These are phyloP conservation scores for Athelia sp. DNA, from an alignment of 1,284 basidiomycete species.

Conservation along the genomic window DNA sequence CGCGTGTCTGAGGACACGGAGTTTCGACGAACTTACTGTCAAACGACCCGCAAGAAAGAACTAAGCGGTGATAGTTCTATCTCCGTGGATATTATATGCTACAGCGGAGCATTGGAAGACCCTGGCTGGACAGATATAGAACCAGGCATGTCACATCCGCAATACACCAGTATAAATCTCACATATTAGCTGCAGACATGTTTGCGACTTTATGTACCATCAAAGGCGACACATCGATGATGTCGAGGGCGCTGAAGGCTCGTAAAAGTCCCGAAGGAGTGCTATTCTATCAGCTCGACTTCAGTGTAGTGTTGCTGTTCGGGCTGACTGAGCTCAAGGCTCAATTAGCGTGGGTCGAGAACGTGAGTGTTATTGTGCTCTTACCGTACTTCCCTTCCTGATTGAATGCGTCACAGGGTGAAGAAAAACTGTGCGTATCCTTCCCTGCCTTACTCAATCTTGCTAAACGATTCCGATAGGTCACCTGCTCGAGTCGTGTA, in stretches of 20 bases:
- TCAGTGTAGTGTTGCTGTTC: slow-evolving; percentile 44
- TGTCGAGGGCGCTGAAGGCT: slow-evolving; percentile 18
- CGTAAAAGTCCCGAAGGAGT: slow-evolving; percentile 11
- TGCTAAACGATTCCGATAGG: slow-evolving; percentile 15
- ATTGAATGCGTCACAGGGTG: not conserved
- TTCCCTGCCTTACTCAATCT: no score
- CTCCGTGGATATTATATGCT: not conserved
- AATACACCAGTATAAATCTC: not conserved
- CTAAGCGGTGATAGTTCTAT: no score
- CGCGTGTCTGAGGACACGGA: slow-evolving; percentile 31
- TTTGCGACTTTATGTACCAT: slow-evolving; percentile 42
- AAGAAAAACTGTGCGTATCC: not conserved
- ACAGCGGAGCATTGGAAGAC: slow-evolving; percentile 7
- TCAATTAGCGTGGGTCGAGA: slow-evolving; percentile 40
- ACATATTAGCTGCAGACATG: slow-evolving; percentile 23
- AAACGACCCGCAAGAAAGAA: not conserved
- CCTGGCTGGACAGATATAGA: slow-evolving; percentile 43
- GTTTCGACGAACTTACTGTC: slow-evolving; percentile 31
- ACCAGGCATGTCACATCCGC: slow-evolving; percentile 23
- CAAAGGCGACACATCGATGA: slow-evolving; percentile 30
- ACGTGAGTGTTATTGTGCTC: slow-evolving; percentile 13
- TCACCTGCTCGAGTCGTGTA: slow-evolving; percentile 33
- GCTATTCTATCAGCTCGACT: slow-evolving; percentile 33
- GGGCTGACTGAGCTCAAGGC: slow-evolving; percentile 43
- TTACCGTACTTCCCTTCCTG: not conserved